Base-by-base conservation (phyloP, 768 basidiomycete genomes). In the Russula sp. region DNA sequence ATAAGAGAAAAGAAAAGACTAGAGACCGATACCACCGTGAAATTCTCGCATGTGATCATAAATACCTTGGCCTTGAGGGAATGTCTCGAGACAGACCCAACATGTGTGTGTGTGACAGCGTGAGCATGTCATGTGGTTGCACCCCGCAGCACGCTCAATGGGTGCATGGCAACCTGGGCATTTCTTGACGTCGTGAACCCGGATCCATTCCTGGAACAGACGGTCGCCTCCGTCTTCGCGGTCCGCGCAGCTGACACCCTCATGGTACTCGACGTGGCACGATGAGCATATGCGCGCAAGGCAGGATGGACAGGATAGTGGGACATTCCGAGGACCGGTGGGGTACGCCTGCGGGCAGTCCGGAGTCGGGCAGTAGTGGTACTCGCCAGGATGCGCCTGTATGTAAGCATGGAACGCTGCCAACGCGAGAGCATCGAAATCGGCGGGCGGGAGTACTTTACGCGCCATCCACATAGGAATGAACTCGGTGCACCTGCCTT, bases 81-180 rank as follows among this genome's bases (percentile, higher is more conserved):
- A 92, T 48, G 86, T 89, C 73, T 80, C 74, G 72, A 89, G 69
- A 72, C 90, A 93, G 26, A 84, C 83, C 91, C 90, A 92, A 63
- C 90, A 93, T 1, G 86, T 86, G 71, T 93, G 90, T 0, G 87
- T 85, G 68, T 83, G 80, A 72, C 90, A 93, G 36, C 81, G 79
- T 0, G 78, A 79, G 73, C 90, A 93, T n/a, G 83, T 85, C 80
- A 93, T 84, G 72, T 93, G 90, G 75, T 93, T 88, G 74, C 90
- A 93, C 0, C 90, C 90, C 66, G 84, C 87, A 32, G 76, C 77
- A 46, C 86, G 84, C 74, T 92, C 88, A 67, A 93, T 91, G 7
- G 81, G 79, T 8, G 81, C 80, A 59, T 81, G 81, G 76, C 90
- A 93, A 0, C 81, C 80, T 2, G 90, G 90, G 72, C 90, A 93